Evolutionary conservation across 2,329 filamentous ascomycete genomes (phyloP), one percentile per base, ranked within the genome.

Genomic region (Phaeosphaeria sp.): DNA sequence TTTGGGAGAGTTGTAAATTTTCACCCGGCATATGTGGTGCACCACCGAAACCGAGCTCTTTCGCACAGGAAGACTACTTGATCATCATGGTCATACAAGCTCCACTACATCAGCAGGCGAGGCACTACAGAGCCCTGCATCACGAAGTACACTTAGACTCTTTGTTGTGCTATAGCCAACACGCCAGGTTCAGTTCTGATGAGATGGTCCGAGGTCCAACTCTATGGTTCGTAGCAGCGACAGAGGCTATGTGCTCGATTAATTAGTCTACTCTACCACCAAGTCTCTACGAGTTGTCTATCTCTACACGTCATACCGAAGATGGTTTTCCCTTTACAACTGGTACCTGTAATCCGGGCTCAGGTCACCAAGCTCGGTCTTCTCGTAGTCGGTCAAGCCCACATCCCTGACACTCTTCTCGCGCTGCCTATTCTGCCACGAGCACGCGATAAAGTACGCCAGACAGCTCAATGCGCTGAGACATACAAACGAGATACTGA

Each of bases 401-500:
- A 81, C 71, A 63, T 85, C 78, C 24, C 74, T 74, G 0, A 76
- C 74, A 18, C 70, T 68, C 73, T 74, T 84, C 18, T 86, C 82
- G 55, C 89, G 81, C 69, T 81, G 81, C 66, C 80, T 81, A 73
- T 94, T 94, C 74, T 88, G 83, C 60, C 75, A 73, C 64, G 76
- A 78, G 57, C 90, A 87, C 1, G 83, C 83, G 3, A 83, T 62
- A 1, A 83, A 85, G 71, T 94, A 94, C 0, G 83, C 54, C 17
- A 80, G 73, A 66, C 87, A 90, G 11, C 85, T 82, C 2, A 89
- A 65, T 17, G 86, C 87, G 52, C 88, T 89, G 27, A 97, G 73
- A 50, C 86, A 84, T 8, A 89, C 84, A 69, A 96, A 96, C 0
- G 83, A 87, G 5, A 96, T 82, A 70, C 87, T 90, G 61, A 97